Evolutionary conservation across 2,329 filamentous ascomycete genomes (phyloP), one percentile per base, ranked within the genome.

Genomic region (Verticillium nonalfalfae): DNA sequence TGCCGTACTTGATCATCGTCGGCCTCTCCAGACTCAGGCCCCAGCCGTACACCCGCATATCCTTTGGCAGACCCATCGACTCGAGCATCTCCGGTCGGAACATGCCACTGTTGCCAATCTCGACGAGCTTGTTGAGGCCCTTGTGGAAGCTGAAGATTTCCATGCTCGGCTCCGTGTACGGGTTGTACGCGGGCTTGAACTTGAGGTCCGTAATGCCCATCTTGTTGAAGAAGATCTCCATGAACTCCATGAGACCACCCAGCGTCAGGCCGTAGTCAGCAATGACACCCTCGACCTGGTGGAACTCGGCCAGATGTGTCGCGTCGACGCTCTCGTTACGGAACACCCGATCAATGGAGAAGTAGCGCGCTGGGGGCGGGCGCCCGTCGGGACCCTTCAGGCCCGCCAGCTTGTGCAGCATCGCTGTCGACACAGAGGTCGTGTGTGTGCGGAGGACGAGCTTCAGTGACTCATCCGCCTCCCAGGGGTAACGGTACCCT

Each of bases 21-120:
- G 95, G 95, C 69, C 95, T 81, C 82, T 99, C 95, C 72, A 99
- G 77, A 75, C 87, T 91, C 72, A 99, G 78, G 40, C 95, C 95
- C 84, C 93, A 98, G 38, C 95, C 95, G 73, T 97, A 98, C 10
- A 97, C 93, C 65, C 90, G 83, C 86, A 98, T 87, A 71, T 97
- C 90, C 77, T 89, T 92, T 31, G 93, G 93, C 71, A 98, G 77
- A 38, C 94, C 94, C 93, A 97, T 97, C 5, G 93, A 82, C 77
- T 97, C 90, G 71, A 97, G 77, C 94, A 98, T 97, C 78, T 99
- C 95, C 1, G 95, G 93, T 67, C 95, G 85, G 87, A 99, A 99
- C 93, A 99, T 98, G 66, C 95, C 95, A 69, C 90, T 94, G 80
- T 99, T 98, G 63, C 95, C 95, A 73, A 98, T 98, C 79, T 98